phyloP scores from a whole-genome alignment of 1,284 basidiomycete species.

The Tylopilus sp. region DNA sequence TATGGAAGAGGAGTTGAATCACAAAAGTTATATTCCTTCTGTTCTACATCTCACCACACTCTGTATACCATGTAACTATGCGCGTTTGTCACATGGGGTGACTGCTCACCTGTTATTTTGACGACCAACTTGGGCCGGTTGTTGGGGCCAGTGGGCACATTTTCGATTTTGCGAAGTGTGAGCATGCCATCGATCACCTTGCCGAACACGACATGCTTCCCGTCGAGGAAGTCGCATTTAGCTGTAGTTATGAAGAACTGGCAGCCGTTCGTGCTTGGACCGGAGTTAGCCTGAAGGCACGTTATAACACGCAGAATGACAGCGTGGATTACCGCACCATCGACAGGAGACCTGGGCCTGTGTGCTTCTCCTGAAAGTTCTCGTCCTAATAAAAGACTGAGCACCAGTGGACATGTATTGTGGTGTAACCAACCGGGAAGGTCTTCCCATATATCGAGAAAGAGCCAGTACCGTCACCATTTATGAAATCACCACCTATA shows the following conservation, averaged over 20 bases:
- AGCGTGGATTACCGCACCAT: constrained; percentile 54
- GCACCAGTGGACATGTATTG: background rate
- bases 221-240: constrained; percentile 90
- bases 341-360: constrained; percentile 76
- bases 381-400: constrained; percentile 64
- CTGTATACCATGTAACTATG: constrained; percentile 13
- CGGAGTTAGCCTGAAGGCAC: constrained; percentile 80
- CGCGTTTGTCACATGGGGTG: background rate
- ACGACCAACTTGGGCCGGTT: constrained; percentile 82
- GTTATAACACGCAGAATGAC: background rate
- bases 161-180: constrained; percentile 91
- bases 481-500: constrained; percentile 82
- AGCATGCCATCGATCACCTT: constrained; percentile 86
- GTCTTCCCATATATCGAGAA: constrained; percentile 95
- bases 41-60: constrained; percentile 33
- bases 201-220: constrained; percentile 93
- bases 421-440: constrained; percentile 59
- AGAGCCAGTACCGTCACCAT: constrained; percentile 89
- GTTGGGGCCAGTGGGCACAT: constrained; percentile 86
- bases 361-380: constrained; percentile 91
- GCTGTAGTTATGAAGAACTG: constrained; percentile 98
- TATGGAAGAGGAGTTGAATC: background rate
- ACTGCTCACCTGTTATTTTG: constrained; percentile 73
- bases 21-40: background rate
- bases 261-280: constrained; percentile 89